Base-by-base conservation (phyloP, 2,329 filamentous ascomycete genomes). In the Plenodomus biglobosus region DNA sequence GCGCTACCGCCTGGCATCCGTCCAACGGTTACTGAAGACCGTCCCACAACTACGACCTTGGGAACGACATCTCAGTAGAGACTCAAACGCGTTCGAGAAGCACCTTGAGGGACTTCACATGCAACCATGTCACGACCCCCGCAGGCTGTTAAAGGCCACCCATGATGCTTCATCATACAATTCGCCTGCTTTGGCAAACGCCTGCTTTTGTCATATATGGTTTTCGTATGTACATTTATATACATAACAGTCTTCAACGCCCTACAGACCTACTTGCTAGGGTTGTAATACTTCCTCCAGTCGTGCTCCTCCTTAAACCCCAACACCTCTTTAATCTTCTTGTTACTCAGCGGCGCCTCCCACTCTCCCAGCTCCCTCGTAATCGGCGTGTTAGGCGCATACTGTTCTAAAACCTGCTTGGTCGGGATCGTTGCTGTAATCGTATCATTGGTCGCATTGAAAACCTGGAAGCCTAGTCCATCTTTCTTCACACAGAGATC, bases 391-490 rank as follows among this genome's bases (percentile, higher is more conserved):
- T 75, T 69, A 0, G 81, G 81, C 44, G 74, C 78, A 8, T 68
- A 68, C 58, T 77, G 73, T 58, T 76, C 70, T 44, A 85, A 58
- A 48, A 84, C 82, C 47, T 80, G 73, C 37, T 69, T 70, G 0
- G 81, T 83, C 0, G 79, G 77, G 18, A 73, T 65, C 8, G 72
- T 75, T 3, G 78, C 78, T 0, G 82, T 85, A 40, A 85, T 85
- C 2, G 75, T 80, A 58, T 83, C 77, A 58, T 86, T 86, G 0
- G 81, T 83, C 1, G 82, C 83, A 59, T 86, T 86, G 67, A 85
- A 86, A 0, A 85, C 70, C 60, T 85, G 81, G 56, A 83, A 86
- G 0, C 83, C 83, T 8, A 86, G 59, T 0, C 80, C 81, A 59
- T 76, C 75, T 55, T 77, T 80, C 50, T 76, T 55, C 3, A 85